Evolutionary conservation across 441 rosid genomes (phyloP).

Genomic region (Pelargonium myrrhifolium): DNA sequence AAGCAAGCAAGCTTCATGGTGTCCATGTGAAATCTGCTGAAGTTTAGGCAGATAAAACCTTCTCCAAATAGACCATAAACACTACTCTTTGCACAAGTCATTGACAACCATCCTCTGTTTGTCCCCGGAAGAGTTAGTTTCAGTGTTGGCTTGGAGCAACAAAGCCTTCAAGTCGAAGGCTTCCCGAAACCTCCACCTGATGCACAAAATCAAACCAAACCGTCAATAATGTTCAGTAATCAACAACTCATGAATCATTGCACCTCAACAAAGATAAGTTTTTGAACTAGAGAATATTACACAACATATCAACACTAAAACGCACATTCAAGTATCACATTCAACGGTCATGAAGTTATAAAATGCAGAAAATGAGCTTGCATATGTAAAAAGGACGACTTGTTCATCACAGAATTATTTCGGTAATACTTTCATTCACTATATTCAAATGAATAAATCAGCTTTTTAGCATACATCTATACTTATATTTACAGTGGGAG

Average conservation of each 20-base stretch:
- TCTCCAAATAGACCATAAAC: neutral
- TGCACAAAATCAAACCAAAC: neutral
- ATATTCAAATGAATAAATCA: neutral
- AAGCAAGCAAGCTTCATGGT: no score
- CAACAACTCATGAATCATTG: neutral
- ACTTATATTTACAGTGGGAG: neutral
- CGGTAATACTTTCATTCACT: neutral
- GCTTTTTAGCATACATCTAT: neutral
- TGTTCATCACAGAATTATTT: neutral
- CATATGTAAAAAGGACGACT: neutral
- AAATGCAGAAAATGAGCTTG: neutral
- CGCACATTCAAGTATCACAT: neutral
- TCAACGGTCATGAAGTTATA: neutral
- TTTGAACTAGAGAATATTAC: neutral
- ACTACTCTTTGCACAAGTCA: neutral
- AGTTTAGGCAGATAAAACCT: neutral
- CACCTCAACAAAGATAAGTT: neutral
- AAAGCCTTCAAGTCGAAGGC: neutral
- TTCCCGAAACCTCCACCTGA: neutral
- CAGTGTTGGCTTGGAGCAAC: neutral
- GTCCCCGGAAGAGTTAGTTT: neutral
- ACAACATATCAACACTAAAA: neutral
- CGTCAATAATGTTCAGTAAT: neutral
- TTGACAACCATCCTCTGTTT: neutral
- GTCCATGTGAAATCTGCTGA: neutral